Base-by-base conservation (phyloP, 2,329 filamentous ascomycete genomes). In the Apiospora sp. region DNA sequence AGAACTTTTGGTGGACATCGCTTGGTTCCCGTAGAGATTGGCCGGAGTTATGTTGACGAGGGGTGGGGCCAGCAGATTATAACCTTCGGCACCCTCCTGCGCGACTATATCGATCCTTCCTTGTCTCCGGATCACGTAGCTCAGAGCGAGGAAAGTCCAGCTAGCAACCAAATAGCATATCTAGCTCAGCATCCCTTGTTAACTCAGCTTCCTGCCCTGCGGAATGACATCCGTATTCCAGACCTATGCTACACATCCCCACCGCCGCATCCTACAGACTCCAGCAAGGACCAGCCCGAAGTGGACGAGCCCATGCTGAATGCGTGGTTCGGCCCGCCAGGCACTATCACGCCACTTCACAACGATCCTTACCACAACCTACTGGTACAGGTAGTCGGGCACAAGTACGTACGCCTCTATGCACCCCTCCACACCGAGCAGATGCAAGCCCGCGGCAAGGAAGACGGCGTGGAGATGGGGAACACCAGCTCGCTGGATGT, bases 361-460 rank as follows among this genome's bases (percentile, higher is more conserved):
- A 97, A 94, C 1, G 96, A 98, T 79, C 94, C 93, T 1, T 97
- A 98, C 81, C 94, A 98, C 80, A 98, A 98, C 79, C 90, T 98
- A 68, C 89, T 98, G 5, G 92, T 92, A 34, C 96, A 98, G 81
- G 93, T 97, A 0, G 93, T 97, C 0, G 96, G 96, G 0, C 87
- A 89, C 72, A 99, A 99, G 82, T 98, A 98, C 81, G 85, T 98
- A n/a, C 89, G 96, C 1, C 86, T 98, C 1, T 98, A 98, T 81
- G 87, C 92, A 0, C 95, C 96, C 0, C 81, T 82, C 22, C 87
- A 91, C 64, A 90, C 88, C 5, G 76, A 80, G 2, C 84, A 81
- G 4, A 82, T 97, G 79, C 88, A 90, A 71, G 90, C 94, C 0
- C 85, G 90, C 41, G 88, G 89, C 0, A 81, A 85, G 1, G 92